Conservation (phyloP, 1,284 basidiomycete genomes). For the Stygiomarasmius scandens region DNA sequence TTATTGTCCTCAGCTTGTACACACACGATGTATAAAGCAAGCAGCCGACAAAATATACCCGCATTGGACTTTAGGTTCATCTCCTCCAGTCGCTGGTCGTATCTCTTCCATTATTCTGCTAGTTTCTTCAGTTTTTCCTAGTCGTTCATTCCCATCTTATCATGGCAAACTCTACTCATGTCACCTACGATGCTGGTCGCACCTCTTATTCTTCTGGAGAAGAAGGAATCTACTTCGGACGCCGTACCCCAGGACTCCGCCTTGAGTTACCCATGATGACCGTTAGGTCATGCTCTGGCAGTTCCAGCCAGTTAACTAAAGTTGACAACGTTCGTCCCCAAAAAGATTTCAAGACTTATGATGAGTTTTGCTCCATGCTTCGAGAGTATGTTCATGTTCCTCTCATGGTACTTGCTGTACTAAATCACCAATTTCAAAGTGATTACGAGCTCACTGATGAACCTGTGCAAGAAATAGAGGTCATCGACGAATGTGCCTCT, state of each 20-base stretch:
- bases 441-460: background rate
- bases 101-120: background rate
- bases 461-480: background rate
- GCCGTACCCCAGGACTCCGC: background rate
- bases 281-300: background rate
- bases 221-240: background rate
- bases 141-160: background rate
- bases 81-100: background rate
- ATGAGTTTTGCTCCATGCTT: constrained; percentile 8
- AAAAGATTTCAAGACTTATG: constrained; percentile 1
- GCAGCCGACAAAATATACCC: background rate
- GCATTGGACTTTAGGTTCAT: background rate
- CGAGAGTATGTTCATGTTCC: background rate
- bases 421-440: background rate
- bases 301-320: background rate
- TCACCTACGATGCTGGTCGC: background rate
- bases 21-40: background rate
- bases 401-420: background rate
- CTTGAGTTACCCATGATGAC: background rate
- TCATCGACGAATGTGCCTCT: background rate
- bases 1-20: background rate
- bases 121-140: background rate
- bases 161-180: background rate
- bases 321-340: background rate
- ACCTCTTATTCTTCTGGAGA: background rate